A percentile compares a stretch with the other conserved stretches of the same genome.
phyloP scores from a whole-genome alignment of 2,329 filamentous ascomycete species.

The Dactylellina leptospora region DNA sequence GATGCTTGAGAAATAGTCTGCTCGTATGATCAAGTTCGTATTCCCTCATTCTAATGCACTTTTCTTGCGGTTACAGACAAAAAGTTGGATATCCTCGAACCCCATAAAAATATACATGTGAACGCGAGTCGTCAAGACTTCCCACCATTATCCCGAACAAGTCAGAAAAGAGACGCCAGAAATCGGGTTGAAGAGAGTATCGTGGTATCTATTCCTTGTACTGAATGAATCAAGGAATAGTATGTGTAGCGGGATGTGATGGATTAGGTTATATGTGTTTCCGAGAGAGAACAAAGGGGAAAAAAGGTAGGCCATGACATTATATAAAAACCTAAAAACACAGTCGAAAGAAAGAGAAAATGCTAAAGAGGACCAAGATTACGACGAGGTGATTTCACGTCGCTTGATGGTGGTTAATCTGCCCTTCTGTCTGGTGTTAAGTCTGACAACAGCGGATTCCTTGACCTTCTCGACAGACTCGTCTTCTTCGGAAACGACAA shows the following conservation, averaged over 20 bases:
- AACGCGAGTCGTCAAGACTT: conserved; percentile 24
- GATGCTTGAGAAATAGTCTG: too few species aligned
- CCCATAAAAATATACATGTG: conserved; percentile 39
- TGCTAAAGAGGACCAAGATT: conserved; percentile 56
- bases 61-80: conserved; percentile 18
- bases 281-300: conserved; percentile 16
- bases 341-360: conserved; percentile 34
- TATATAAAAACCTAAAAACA: conserved; percentile 54
- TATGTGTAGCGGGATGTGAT: conserved; percentile 14
- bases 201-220: conserved; percentile 23
- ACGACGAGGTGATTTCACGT: conserved; percentile 69
- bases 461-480: conserved; percentile 94
- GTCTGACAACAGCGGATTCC: conserved; percentile 65
- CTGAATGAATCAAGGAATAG: conserved; percentile 13
- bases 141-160: conserved; percentile 23
- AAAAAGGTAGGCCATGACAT: conserved; percentile 47
- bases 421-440: conserved; percentile 93
- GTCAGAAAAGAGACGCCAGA: conserved; percentile 21
- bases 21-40: conserved; percentile 31
- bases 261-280: conserved; percentile 43
- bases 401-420: conserved; percentile 63
- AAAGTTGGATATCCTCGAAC: conserved; percentile 26
- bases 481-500: conserved; percentile 97
- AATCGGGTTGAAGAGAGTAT: conserved; percentile 27
- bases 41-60: conserved; percentile 37